phyloP scores from a whole-genome alignment of 768 basidiomycete genomes.

The Termitomyces titanicus region DNA sequence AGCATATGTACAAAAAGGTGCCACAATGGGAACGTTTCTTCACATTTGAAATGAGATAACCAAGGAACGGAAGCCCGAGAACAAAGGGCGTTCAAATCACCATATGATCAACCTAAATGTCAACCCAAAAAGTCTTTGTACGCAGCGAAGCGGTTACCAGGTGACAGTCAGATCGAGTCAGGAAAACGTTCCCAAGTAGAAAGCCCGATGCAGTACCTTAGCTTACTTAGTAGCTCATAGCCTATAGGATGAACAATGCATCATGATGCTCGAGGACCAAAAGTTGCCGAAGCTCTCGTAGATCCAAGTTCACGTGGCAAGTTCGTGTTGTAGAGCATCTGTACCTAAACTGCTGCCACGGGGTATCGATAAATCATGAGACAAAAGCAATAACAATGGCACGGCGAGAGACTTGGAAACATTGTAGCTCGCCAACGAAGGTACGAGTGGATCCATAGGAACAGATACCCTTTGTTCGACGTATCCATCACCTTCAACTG shows the following conservation, averaged over 20 bases:
- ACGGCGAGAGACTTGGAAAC: not conserved
- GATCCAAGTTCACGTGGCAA: no score
- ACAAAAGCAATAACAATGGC: not conserved
- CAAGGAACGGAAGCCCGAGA: not conserved
- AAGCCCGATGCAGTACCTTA: no score
- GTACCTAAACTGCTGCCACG: not conserved
- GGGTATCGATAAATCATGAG: not conserved
- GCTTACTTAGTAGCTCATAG: no score
- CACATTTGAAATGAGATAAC: not conserved
- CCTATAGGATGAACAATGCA: not conserved
- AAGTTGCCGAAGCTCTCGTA: not conserved
- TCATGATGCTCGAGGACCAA: not conserved
- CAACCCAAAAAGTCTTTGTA: no score
- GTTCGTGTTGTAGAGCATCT: not conserved
- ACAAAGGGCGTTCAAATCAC: not conserved
- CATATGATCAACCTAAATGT: no score
- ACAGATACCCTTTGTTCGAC: not conserved
- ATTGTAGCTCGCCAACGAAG: not conserved
- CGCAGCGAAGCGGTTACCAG: not conserved
- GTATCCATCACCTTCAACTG: not conserved
- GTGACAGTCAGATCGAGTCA: not conserved
- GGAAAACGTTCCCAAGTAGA: no score
- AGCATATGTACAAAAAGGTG: not conserved
- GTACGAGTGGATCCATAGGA: no score
- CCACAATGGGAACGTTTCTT: not conserved